phyloP scores from a whole-genome alignment of 2,329 filamentous ascomycete genomes.

The Pezicula neosporulosa region DNA sequence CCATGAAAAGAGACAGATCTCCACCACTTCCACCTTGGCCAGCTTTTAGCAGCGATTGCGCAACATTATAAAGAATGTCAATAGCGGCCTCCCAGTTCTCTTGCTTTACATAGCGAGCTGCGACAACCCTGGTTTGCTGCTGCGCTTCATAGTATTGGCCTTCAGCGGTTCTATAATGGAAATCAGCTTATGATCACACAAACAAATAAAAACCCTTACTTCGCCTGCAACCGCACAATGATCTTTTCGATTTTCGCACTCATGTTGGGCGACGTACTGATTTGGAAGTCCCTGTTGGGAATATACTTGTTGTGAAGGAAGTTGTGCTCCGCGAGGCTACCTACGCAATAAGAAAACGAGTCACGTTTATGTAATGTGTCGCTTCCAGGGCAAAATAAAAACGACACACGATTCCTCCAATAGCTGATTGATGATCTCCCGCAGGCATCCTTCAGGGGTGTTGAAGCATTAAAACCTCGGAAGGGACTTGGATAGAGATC shows the following conservation, averaged over 20 bases:
- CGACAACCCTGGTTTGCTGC: slow-evolving; percentile 95
- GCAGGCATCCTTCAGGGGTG: too few species aligned
- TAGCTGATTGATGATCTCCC: too few species aligned
- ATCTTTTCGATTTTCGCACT: slow-evolving; percentile 64
- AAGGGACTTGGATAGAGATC: too few species aligned
- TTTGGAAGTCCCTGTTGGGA: not conserved
- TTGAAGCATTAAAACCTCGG: too few species aligned
- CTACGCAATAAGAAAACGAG: not conserved
- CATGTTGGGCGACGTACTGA: slow-evolving; percentile 27
- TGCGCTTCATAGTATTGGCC: slow-evolving; percentile 97
- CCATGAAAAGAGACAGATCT: slow-evolving; percentile 80
- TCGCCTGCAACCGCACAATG: slow-evolving; percentile 73
- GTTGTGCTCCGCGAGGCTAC: not conserved
- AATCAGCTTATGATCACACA: slow-evolving; percentile 8
- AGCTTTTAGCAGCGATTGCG: slow-evolving; percentile 80
- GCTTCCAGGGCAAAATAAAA: not conserved
- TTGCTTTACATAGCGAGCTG: slow-evolving; percentile 87
- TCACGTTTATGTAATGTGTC: not conserved
- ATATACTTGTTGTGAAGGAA: not conserved
- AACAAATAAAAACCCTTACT: slow-evolving; percentile 39
- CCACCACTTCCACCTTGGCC: slow-evolving; percentile 93
- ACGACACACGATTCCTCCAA: not conserved
- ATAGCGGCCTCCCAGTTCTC: slow-evolving; percentile 81
- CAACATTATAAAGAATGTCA: slow-evolving; percentile 81
- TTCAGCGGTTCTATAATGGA: slow-evolving; percentile 67